Evolutionary conservation across 768 basidiomycete genomes (phyloP).

Genomic region (Naganishia vishniacii): DNA sequence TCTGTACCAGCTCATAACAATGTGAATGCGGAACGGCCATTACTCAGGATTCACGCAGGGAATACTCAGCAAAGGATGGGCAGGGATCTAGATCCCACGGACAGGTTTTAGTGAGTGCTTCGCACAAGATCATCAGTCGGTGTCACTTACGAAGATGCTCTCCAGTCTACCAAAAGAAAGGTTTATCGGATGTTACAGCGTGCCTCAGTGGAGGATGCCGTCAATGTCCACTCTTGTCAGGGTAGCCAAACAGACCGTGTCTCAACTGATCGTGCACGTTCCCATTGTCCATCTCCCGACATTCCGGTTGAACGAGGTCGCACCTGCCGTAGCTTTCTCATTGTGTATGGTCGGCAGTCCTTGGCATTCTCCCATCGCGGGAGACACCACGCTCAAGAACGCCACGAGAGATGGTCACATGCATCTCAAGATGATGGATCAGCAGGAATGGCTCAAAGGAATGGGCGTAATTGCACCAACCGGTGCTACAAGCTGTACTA

Average conservation of each 20-base stretch:
- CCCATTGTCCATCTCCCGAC: constrained; percentile 50
- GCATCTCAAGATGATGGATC: constrained; percentile 13
- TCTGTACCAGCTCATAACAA: constrained; percentile 35
- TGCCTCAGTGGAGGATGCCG: constrained; percentile 49
- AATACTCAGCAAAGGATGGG: constrained; percentile 30
- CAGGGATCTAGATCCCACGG: constrained; percentile 31
- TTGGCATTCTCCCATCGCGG: constrained; percentile 23
- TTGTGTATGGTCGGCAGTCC: constrained; percentile 48
- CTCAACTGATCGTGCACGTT: constrained; percentile 48
- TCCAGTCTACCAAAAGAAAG: constrained; percentile 41
- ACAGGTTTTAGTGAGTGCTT: constrained; percentile 45
- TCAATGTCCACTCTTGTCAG: constrained; percentile 42
- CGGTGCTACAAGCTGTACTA: background rate
- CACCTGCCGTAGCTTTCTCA: constrained; percentile 49
- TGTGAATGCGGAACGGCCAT: constrained; percentile 42
- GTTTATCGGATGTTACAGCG: constrained; percentile 46
- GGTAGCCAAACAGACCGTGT: constrained; percentile 48
- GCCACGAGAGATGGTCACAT: constrained; percentile 25
- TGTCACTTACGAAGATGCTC: background rate
- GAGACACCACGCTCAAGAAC: background rate
- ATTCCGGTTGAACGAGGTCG: constrained; percentile 45
- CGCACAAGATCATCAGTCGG: background rate
- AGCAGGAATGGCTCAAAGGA: constrained; percentile 22
- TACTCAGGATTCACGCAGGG: constrained; percentile 36
- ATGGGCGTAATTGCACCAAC: constrained; percentile 21